Evolutionary conservation across 2,329 filamentous ascomycete species (phyloP), one percentile per base, ranked within the genome.

Genomic region (Cyanodermella asteris): DNA sequence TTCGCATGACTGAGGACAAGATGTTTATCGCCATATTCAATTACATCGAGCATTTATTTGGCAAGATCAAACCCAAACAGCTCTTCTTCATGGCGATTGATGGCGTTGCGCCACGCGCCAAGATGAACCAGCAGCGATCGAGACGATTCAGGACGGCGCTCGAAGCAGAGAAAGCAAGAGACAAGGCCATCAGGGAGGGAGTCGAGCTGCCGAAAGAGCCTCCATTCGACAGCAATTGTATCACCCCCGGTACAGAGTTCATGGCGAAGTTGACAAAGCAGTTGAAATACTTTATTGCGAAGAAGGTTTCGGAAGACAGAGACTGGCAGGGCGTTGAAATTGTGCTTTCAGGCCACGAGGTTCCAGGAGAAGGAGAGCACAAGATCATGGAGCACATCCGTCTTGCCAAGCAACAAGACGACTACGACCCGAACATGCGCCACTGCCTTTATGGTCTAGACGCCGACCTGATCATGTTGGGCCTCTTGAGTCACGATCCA

Each of bases 361-460:
- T 94, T 14, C 87, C 87, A 5, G 87, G 87, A 39, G 90, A 97
- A 53, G 87, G 87, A 40, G 87, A 97, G 51, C 87, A 97, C 59
- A 97, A 97, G 56, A 91, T 97, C 51, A 97, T 97, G 87, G 90
- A 97, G 51, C 97, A 97, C 50, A 97, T 97, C 49, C 76, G 87
- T 38, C 78, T 90, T 50, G 78, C 87, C 33, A 94, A 94, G 59
- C 81, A 84, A 24, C 87, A 97, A 49, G 77, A 77, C 3, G 68
- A 72, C 34, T 97, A 97, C 50, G 72, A 91, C 46, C 65, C 78
- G 24, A 94, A 97, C 42, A 68, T 91, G 33, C 77, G 87, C 29
- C 87, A 97, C 51, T 97, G 90, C 50, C 61, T 97, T 34, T 97
- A 97, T 51, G 90, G 90, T 13, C 64, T 97, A 24, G 87, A 97